Evolutionary conservation across 176 grass and related monocot genomes (phyloP), one percentile per base, ranked within the genome.

Genomic region (Oryza longistaminata): DNA sequence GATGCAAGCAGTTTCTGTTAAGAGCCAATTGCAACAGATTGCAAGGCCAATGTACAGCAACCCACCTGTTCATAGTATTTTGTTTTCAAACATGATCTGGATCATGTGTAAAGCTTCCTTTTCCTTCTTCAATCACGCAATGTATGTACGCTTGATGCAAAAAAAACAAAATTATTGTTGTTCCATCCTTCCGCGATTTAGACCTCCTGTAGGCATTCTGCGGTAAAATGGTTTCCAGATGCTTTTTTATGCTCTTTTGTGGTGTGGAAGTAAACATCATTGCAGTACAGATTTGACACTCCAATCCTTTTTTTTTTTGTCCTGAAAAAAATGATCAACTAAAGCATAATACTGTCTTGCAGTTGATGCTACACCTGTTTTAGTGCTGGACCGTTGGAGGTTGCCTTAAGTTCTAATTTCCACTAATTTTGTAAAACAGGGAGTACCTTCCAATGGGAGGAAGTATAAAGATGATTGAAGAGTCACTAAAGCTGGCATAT

Each of bases 31-130:
- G 79, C 93, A 98, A 84, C 93, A 98, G 81, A 87, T 99, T 9
- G 96, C 93, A 5, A 91, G 96, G 73, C 93, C 96, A 80, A 98
- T 98, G 93, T 98, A 98, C 86, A 98, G 96, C 78, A 98, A 95
- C 40, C 93, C 96, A 85, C 93, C 96, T 75, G 70, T 98, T 73
- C 96, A 98, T 62, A 42, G 48, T 22, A 61, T n/a, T 0, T 10
- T 58, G 53, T 58, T 58, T 58, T 17, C 17, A 7, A 19, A 19
- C 21, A 21, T 55, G 50, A 22, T 81, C 67, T 42, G 39, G 7
- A 1, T 37, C 35, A 37, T 33, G 66, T 22, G 7, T 7, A 1
- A 16, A 12, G 13, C 10, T 72, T n/a, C 70, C 40, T 45, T 40
- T 46, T 73, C 17, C 3, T 11, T 64, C 3, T 11, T 64, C 17